phyloP scores from a whole-genome alignment of 768 basidiomycete genomes.

The Boletus tylopilopsis region DNA sequence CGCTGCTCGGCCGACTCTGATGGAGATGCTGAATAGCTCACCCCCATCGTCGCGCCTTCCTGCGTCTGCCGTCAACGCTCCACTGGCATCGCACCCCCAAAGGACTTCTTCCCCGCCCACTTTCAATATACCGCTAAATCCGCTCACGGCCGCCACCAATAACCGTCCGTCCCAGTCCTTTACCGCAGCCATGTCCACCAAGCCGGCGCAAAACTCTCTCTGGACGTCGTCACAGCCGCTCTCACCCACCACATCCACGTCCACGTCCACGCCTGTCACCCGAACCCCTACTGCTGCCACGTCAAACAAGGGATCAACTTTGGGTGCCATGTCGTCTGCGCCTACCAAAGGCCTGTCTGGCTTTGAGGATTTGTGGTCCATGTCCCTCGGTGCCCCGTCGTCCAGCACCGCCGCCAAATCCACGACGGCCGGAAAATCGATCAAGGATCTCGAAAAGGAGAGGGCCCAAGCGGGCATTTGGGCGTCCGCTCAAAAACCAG shows the following conservation, averaged over 20 bases:
- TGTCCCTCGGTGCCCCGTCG: conserved; percentile 59
- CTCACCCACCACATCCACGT: conserved; percentile 14
- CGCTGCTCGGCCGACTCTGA: conserved; percentile 37
- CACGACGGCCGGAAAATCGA: conserved; percentile 57
- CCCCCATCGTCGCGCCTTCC: conserved; percentile 18
- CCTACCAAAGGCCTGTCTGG: conserved; percentile 43
- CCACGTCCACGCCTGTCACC: conserved; percentile 11
- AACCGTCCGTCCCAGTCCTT: conserved; percentile 21
- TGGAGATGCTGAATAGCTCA: conserved; percentile 45
- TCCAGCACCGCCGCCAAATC: conserved; percentile 34
- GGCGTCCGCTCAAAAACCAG: conserved; percentile 41
- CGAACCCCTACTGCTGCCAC: conserved; percentile 7
- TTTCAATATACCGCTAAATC: conserved; percentile 17
- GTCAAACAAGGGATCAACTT: conserved; percentile 14
- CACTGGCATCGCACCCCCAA: conserved; percentile 10
- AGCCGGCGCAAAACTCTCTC: conserved; percentile 18
- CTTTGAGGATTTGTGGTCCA: conserved; percentile 88
- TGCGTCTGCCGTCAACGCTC: conserved; percentile 9
- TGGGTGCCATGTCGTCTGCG: conserved; percentile 22
- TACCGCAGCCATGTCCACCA: conserved; percentile 14
- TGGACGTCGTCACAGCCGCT: conserved; percentile 28
- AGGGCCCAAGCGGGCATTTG: conserved; percentile 80
- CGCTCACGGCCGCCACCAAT: conserved; percentile 28
- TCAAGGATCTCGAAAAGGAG: conserved; percentile 87
- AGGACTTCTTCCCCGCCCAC: conserved; percentile 23